These are phyloP conservation scores for Salix arbutifolia DNA, from an alignment of 345 rosid species.

Conservation along the genomic window DNA sequence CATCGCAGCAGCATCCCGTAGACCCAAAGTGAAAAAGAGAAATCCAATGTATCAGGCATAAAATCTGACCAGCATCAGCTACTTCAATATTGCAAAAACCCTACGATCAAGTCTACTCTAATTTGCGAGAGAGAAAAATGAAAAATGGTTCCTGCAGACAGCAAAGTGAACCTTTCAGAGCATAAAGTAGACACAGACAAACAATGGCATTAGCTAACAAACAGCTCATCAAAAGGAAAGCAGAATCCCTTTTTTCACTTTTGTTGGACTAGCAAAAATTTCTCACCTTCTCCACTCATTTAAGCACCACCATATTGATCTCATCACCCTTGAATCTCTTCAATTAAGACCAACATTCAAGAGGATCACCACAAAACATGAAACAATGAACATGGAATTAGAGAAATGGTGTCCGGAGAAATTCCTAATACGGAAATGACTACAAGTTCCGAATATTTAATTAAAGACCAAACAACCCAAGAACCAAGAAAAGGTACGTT, in stretches of 20 bases:
- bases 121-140: constrained; percentile 36
- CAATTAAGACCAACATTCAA: constrained; percentile 22
- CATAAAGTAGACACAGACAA: constrained; percentile 62
- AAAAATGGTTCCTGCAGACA: constrained; percentile 51
- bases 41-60: constrained; percentile 57
- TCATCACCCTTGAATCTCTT: constrained; percentile 14
- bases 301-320: constrained; percentile 28
- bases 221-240: constrained; percentile 65
- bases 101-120: constrained; percentile 29
- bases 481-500: constrained; percentile 20
- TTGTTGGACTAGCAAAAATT: constrained; percentile 12
- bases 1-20: constrained; percentile 45
- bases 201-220: constrained; percentile 51
- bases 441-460: constrained; percentile 28
- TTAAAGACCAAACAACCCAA: constrained; percentile 29
- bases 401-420: constrained; percentile 5
- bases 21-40: constrained; percentile 39
- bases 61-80: constrained; percentile 54
- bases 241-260: constrained; percentile 68
- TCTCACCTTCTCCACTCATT: constrained; percentile 23
- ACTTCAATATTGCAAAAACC: constrained; percentile 41
- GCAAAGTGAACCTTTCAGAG: constrained; percentile 91
- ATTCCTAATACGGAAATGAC: constrained; percentile 8
- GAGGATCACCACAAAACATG: constrained; percentile 25
- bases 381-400: constrained; percentile 15